These are phyloP conservation scores for Raphanus raphanistrum DNA, from an alignment of 345 rosid genomes.

Conservation along the genomic window DNA sequence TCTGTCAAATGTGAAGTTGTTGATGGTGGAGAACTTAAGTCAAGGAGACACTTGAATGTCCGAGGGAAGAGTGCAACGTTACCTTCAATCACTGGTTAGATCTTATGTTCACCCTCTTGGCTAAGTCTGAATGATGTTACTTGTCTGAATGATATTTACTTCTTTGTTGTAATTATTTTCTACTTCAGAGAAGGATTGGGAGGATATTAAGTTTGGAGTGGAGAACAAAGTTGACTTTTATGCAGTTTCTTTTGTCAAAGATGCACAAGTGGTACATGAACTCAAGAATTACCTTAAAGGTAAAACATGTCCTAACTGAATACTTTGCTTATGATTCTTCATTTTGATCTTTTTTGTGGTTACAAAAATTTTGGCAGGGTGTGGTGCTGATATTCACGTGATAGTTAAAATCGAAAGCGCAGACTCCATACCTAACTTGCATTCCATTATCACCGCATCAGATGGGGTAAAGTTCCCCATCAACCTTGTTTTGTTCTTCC, in stretches of 20 bases:
- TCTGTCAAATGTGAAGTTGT: slow-evolving; percentile 91
- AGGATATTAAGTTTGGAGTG: slow-evolving; percentile 97
- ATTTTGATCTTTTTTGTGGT: slow-evolving; percentile 9
- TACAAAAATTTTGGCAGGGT: slow-evolving; percentile 39
- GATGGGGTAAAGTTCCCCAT: slow-evolving; percentile 71
- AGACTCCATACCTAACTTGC: slow-evolving; percentile 91
- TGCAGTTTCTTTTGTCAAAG: slow-evolving; percentile 98
- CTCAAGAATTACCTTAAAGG: slow-evolving; percentile 87
- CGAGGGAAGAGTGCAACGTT: slow-evolving; percentile 97
- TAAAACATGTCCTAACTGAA: slow-evolving; percentile 27
- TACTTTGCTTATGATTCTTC: neutral
- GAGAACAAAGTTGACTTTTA: slow-evolving; percentile 94
- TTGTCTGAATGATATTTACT: neutral
- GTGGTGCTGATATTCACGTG: slow-evolving; percentile 86
- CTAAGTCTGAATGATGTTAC: neutral
- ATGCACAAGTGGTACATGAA: slow-evolving; percentile 98
- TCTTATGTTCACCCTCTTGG: neutral
- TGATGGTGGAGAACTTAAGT: slow-evolving; percentile 99
- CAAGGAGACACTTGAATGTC: slow-evolving; percentile 94
- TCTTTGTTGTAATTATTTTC: slow-evolving; percentile 23
- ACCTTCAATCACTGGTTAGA: slow-evolving; percentile 92
- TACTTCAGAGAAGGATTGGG: slow-evolving; percentile 95
- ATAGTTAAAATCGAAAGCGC: slow-evolving; percentile 95
- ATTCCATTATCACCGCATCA: slow-evolving; percentile 95
- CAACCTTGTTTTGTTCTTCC: slow-evolving; percentile 8